Base-by-base conservation (phyloP, 345 rosid genomes). In the Melaleuca alternifolia region DNA sequence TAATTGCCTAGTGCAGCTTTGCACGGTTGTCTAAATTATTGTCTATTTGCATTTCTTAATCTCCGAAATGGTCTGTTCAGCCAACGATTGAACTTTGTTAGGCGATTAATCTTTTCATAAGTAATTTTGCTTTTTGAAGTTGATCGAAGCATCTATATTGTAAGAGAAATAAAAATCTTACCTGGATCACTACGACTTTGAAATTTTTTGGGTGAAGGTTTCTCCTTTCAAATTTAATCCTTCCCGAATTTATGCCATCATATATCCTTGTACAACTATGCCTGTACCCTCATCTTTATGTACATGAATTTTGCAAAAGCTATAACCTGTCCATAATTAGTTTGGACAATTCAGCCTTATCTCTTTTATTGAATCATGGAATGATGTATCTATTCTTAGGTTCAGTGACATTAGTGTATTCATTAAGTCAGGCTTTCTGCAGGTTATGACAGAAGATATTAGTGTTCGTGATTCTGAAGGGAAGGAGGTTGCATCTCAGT, bases 401-500 rank as follows among this genome's bases (percentile, higher is more conserved):
- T 79, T 85, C 59, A 41, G 11, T 9, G 79, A 71, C 13, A 2
- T 20, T 65, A 82, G 18, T 77, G 12, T 71, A n/a, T 84, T 87
- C 24, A 54, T 61, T 51, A 53, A 71, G 65, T 84, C 77, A 81
- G 85, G 89, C 82, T 87, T 89, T 54, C 52, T 91, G 89, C 91
- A 97, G 99, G 96, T 97, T 85, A 86, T 89, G 76, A 75, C 85
- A 85, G 99, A 94, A 87, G 91, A 94, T 71, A 75, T 95, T 86
- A 81, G 87, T 28, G 98, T 97, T 83, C 94, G 83, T 87, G 97
- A 97, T 92, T 94, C 98, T 24, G 93, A 92, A 89, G 99, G 99
- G 87, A 92, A 90, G 89, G 93, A 94, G 92, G 91, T 96, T 87
- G 96, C 91, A 88, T 95, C 98, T 71, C 99, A 97, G 87, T 92